Percentiles rank a stretch among this genome's conserved stretches.
These are phyloP conservation scores for Prunella vulgaris DNA, from an alignment of 257 asterid genomes.

Conservation along the genomic window DNA sequence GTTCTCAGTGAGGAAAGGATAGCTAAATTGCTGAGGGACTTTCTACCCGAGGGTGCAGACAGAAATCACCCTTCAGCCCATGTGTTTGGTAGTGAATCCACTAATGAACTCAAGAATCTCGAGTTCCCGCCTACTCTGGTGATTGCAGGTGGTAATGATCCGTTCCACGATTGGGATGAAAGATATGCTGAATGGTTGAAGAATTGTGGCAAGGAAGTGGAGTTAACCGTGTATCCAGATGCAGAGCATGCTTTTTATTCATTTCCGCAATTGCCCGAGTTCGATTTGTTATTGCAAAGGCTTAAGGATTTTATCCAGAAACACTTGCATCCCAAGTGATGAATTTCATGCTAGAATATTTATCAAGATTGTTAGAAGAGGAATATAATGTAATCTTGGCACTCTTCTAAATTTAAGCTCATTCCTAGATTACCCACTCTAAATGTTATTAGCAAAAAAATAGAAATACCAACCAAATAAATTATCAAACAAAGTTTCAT, in stretches of 20 bases:
- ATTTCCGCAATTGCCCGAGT: conserved; percentile 15
- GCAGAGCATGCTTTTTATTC: not conserved
- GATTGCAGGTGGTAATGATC: conserved; percentile 27
- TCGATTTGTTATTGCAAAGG: conserved; percentile 12
- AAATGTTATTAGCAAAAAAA: no score
- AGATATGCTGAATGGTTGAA: conserved; percentile 21
- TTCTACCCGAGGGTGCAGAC: conserved; percentile 37
- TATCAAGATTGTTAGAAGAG: no score
- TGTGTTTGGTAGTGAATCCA: conserved; percentile 24
- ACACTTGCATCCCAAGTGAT: not conserved
- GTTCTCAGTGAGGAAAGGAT: no score
- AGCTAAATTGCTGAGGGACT: conserved; percentile 33
- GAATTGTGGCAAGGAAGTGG: conserved; percentile 26
- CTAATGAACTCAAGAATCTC: not conserved
- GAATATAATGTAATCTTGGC: no score
- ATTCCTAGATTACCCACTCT: no score
- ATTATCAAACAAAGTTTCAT: no score
- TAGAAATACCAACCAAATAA: no score
- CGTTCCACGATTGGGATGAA: conserved; percentile 30
- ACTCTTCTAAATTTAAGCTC: no score
- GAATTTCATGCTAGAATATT: not conserved
- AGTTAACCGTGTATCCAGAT: not conserved
- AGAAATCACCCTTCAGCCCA: conserved; percentile 40
- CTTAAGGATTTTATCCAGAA: not conserved
- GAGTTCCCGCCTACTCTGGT: conserved; percentile 32